Conservation (phyloP, 768 basidiomycete genomes). For the Trametes meyenii region DNA sequence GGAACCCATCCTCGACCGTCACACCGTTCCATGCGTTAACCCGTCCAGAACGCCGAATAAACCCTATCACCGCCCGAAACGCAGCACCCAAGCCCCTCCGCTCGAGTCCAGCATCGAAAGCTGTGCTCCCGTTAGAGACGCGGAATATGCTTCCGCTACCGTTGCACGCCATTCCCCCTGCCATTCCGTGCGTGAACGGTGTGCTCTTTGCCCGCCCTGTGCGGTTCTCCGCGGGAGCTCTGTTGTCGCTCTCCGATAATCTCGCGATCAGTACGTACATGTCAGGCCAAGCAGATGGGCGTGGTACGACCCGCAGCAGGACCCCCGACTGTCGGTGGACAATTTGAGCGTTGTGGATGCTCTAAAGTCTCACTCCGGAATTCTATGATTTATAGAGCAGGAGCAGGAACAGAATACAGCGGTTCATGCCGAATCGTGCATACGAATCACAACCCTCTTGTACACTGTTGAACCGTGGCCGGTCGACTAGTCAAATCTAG, state of each 20-base stretch:
- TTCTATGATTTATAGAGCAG: too few relatives aligned
- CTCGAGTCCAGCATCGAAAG: neutral
- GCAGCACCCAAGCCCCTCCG: neutral
- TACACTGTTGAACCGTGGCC: too few relatives aligned
- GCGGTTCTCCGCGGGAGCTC: neutral
- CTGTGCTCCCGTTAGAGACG: conserved; percentile 6
- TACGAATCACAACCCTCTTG: too few relatives aligned
- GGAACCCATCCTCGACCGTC: conserved; percentile 12
- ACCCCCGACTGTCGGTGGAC: neutral
- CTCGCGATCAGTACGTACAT: conserved; percentile 1
- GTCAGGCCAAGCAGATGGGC: neutral
- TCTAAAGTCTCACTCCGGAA: too few relatives aligned
- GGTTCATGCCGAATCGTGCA: too few relatives aligned
- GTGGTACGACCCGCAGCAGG: neutral
- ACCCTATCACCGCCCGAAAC: conserved; percentile 9
- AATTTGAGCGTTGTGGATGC: neutral
- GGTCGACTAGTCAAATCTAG: too few relatives aligned
- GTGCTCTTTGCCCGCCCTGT: neutral
- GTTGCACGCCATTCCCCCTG: neutral
- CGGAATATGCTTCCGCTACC: conserved; percentile 14
- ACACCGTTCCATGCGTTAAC: neutral
- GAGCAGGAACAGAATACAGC: too few relatives aligned
- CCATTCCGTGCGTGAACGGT: neutral
- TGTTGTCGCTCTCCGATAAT: neutral
- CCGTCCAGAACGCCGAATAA: conserved; percentile 5